Evolutionary conservation across 208 protist species (phyloP).

Genomic region (Wallacemonas rigidus): DNA sequence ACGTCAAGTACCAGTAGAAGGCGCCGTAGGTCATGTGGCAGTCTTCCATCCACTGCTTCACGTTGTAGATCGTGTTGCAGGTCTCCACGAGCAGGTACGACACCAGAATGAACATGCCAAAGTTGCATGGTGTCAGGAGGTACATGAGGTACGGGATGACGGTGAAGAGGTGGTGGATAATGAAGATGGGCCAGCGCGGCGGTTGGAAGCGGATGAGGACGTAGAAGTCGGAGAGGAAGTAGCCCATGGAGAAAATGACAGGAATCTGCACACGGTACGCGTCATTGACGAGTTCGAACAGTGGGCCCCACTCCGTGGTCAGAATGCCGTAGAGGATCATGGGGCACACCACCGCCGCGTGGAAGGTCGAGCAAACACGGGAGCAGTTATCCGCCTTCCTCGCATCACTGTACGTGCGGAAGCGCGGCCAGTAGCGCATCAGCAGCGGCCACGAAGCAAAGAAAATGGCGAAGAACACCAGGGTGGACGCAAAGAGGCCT

Average conservation of each 20-base stretch:
- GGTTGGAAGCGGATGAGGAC: slow-evolving; percentile 33
- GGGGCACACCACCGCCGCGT: slow-evolving; percentile 39
- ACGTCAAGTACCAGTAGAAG: slow-evolving; percentile 30
- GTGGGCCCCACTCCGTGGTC: slow-evolving; percentile 36
- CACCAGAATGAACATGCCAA: slow-evolving; percentile 43
- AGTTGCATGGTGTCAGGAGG: slow-evolving; percentile 36
- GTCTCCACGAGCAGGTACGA: slow-evolving; percentile 57
- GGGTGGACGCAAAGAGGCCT: slow-evolving; percentile 7
- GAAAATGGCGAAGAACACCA: slow-evolving; percentile 26
- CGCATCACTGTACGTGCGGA: slow-evolving; percentile 22
- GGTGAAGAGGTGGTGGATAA: slow-evolving; percentile 42
- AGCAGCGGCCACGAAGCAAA: slow-evolving; percentile 38
- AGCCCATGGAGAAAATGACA: slow-evolving; percentile 40
- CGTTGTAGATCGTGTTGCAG: slow-evolving; percentile 51
- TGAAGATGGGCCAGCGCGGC: slow-evolving; percentile 41
- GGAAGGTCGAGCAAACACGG: slow-evolving; percentile 42
- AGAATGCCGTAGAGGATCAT: slow-evolving; percentile 37
- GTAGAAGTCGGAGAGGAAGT: slow-evolving; percentile 45
- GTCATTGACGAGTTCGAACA: slow-evolving; percentile 33
- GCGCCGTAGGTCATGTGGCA: slow-evolving; percentile 17
- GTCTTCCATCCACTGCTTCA: slow-evolving; percentile 39
- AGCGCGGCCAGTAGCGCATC: slow-evolving; percentile 30
- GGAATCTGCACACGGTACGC: slow-evolving; percentile 35
- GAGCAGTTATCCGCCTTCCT: slow-evolving; percentile 44
- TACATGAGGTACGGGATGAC: slow-evolving; percentile 54